Evolutionary conservation across 2,329 filamentous ascomycete genomes (phyloP), one percentile per base, ranked within the genome.

Genomic region (Venturia oleaginea): DNA sequence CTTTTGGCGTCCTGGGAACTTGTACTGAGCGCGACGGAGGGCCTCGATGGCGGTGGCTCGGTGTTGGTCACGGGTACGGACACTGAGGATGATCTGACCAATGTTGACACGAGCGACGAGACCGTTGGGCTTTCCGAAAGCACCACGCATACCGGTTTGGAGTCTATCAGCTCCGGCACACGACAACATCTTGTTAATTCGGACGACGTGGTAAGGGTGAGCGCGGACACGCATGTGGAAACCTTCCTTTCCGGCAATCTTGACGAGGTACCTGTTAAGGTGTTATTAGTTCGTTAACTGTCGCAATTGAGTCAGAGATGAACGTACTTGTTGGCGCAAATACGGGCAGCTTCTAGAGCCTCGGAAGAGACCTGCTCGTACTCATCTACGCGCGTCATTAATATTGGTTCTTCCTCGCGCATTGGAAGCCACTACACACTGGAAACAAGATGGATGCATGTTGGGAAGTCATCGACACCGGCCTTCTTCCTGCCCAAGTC

Each of bases 101-200:
- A 99, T 99, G 89, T 97, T 97, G 86, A 99, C 93, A 90, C 94
- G 94, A 80, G 94, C 94, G 77, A 99, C 94, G 76, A 86, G 89
- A 79, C 94, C 94, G 86, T 97, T 96, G 81, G 94, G 94, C 89
- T 99, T 99, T 79, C 94, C 94, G 88, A 92, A 99, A 75, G 94
- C 94, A 88, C 94, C 94, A 89, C 94, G 93, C 94, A 99, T 99
- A 86, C 94, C 94, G 74, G 94, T 99, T 84, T 99, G 94, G 82
- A 99, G 86, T 89, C 94, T 92, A 97, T 99, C 94, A 88, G 94
- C 94, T 87, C 94, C 94, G 77, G 94, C 94, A 82, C 94, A 99
- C 79, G 94, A 97, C 91, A 99, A 93, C 94, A 99, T 99, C 90
- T 99, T 99, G 92, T 99, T 99, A 92, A 99, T 99, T 83, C 94